Evolutionary conservation across 768 basidiomycete genomes (phyloP).

Genomic region (Suillus lakei): DNA sequence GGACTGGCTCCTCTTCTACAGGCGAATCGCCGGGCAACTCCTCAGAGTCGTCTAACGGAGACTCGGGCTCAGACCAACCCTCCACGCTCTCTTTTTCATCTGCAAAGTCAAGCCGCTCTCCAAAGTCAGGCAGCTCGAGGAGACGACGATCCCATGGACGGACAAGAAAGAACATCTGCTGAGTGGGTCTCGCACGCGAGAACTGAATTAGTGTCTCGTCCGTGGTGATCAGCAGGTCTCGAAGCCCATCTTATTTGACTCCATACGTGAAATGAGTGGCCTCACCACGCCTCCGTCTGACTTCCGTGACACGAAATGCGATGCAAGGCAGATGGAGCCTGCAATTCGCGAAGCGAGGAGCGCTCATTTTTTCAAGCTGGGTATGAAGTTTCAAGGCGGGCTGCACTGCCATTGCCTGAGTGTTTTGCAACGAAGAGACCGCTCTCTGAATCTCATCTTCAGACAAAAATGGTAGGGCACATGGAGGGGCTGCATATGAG

Average conservation of each 20-base stretch:
- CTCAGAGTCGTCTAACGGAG: not conserved
- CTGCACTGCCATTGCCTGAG: too few species aligned
- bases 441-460: too few species aligned
- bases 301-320: not conserved
- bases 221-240: not conserved
- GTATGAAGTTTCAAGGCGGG: too few species aligned
- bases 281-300: not conserved
- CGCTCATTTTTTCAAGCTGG: not conserved
- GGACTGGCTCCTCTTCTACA: not conserved
- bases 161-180: not conserved
- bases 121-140: not conserved
- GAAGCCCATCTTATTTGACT: not conserved
- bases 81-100: not conserved
- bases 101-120: not conserved
- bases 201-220: not conserved
- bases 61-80: too few species aligned
- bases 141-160: not conserved
- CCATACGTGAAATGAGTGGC: fast-evolving
- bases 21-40: not conserved
- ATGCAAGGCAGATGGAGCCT: not conserved
- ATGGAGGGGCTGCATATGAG: not conserved
- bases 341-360: not conserved
- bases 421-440: not conserved
- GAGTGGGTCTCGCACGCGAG: not conserved
- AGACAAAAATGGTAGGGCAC: not conserved